Conservation (phyloP, 768 basidiomycete genomes). For the Mycena rebaudengoi region DNA sequence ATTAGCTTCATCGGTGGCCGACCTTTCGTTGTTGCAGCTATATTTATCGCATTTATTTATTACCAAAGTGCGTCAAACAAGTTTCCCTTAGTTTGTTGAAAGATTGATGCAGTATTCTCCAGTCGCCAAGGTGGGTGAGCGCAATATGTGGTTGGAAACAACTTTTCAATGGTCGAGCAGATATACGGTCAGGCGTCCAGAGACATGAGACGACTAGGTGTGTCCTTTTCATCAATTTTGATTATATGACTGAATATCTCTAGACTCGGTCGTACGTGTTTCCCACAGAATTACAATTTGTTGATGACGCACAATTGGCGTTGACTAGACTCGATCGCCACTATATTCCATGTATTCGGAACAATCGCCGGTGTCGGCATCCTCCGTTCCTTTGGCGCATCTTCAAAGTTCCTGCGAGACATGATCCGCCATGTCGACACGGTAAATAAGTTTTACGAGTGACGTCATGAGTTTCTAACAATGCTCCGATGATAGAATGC, state of each 20-base stretch:
- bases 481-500: conserved; percentile 49
- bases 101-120: not conserved
- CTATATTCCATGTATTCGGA: conserved; percentile 57
- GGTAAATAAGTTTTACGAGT: not conserved
- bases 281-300: not conserved
- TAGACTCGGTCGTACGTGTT: conserved; percentile 47
- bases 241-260: not conserved
- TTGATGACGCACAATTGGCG: not conserved
- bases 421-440: conserved; percentile 87
- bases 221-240: conserved; percentile 15
- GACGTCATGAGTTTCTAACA: conserved; percentile 29
- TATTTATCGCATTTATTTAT: conserved; percentile 67
- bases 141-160: not conserved
- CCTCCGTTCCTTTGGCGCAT: conserved; percentile 87
- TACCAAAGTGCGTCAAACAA: conserved; percentile 63
- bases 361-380: conserved; percentile 74
- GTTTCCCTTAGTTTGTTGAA: not conserved
- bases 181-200: conserved; percentile 85
- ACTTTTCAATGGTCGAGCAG: conserved; percentile 2
- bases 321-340: conserved; percentile 47
- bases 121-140: conserved; percentile 40
- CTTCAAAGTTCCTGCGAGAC: conserved; percentile 84
- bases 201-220: conserved; percentile 82
- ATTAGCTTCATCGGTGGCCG: conserved; percentile 81
- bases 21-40: conserved; percentile 70